Conservation (phyloP, 2,329 filamentous ascomycete genomes). For the Sporothrix humicola region DNA sequence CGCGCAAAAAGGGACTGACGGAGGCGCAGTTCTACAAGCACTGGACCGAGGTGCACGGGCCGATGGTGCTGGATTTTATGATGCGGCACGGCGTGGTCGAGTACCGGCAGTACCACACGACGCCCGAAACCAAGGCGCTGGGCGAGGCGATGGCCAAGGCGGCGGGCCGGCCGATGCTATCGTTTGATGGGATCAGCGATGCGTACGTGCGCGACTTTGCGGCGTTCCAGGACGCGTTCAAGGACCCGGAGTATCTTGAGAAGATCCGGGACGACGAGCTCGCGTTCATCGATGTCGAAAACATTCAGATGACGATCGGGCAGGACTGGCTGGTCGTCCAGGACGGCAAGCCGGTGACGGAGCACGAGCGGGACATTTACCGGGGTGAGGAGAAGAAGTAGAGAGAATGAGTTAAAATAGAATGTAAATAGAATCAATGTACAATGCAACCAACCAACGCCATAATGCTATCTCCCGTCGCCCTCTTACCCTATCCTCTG, state of each 20-base stretch:
- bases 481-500: slow-evolving; percentile 44
- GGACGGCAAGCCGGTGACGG: slow-evolving; percentile 37
- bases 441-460: background rate
- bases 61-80: slow-evolving; percentile 39
- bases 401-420: background rate
- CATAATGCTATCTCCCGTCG: background rate
- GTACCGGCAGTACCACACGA: slow-evolving; percentile 36
- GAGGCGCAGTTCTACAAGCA: slow-evolving; percentile 38
- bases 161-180: slow-evolving; percentile 32
- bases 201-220: slow-evolving; percentile 34
- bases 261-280: slow-evolving; percentile 35
- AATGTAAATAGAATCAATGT: slow-evolving; percentile 1
- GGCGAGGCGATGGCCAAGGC: slow-evolving; percentile 35
- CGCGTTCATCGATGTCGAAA: slow-evolving; percentile 34
- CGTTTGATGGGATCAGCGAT: slow-evolving; percentile 33
- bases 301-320: slow-evolving; percentile 35
- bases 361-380: slow-evolving; percentile 31
- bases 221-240: slow-evolving; percentile 32
- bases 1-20: slow-evolving; percentile 36
- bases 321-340: slow-evolving; percentile 32
- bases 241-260: slow-evolving; percentile 33
- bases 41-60: slow-evolving; percentile 38
- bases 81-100: slow-evolving; percentile 36
- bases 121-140: slow-evolving; percentile 34
- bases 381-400: background rate